A percentile compares a stretch with the other conserved stretches of the same genome.
Evolutionary conservation across 345 rosid species (phyloP).

Genomic region (Sonneratia alba): DNA sequence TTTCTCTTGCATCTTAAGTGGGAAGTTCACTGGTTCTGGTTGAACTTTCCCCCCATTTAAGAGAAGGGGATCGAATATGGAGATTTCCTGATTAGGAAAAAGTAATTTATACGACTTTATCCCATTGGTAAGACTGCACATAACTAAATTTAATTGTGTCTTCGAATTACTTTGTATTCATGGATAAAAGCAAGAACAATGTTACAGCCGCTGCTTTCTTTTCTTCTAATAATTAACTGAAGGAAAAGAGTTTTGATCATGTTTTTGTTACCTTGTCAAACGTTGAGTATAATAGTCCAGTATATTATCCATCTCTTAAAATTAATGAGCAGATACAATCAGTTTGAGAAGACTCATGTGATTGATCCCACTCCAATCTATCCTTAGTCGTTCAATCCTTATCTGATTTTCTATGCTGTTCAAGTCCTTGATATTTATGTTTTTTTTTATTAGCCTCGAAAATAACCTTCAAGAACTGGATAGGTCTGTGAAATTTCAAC

Average conservation of each 20-base stretch:
- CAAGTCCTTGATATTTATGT: background rate
- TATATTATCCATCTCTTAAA: no score
- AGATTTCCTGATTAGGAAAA: background rate
- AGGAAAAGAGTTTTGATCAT: no score
- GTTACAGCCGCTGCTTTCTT: no score
- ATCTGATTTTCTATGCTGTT: background rate
- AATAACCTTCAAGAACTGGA: no score
- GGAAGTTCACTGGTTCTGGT: background rate
- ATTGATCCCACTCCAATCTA: background rate
- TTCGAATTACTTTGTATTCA: background rate
- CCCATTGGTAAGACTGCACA: background rate
- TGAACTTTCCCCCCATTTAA: background rate
- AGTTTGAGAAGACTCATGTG: background rate
- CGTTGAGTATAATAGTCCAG: no score
- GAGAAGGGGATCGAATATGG: background rate
- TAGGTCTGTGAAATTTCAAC: background rate
- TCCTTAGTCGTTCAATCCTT: background rate
- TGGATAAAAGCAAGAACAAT: no score
- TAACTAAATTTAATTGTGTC: background rate
- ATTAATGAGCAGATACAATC: no score
- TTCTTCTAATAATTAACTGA: no score
- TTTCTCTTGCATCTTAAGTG: no score
- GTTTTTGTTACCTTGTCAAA: no score
- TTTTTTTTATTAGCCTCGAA: no score
- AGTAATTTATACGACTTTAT: background rate